Evolutionary conservation across 1,284 basidiomycete genomes (phyloP).

Genomic region (Apiotrichum gracile): DNA sequence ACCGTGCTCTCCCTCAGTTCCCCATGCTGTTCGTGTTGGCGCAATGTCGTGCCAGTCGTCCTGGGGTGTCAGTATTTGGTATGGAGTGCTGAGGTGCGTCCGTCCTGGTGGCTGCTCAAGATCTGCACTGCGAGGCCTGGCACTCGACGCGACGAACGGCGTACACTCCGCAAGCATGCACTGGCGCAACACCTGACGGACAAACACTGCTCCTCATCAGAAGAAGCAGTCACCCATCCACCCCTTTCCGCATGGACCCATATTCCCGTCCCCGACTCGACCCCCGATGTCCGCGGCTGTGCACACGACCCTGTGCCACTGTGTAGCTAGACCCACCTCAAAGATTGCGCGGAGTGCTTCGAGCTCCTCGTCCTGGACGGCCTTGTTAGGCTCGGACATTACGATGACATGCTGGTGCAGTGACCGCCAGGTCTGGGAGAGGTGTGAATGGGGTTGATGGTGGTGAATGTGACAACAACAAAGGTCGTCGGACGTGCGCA

Average conservation of each 20-base stretch:
- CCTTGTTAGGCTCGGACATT: conserved; percentile 39
- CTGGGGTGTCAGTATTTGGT: conserved; percentile 11
- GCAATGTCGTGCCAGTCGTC: conserved; percentile 45
- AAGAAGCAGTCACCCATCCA: too few species aligned
- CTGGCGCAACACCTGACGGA: too few species aligned
- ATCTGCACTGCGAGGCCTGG: too few species aligned
- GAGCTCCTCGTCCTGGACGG: conserved; percentile 42
- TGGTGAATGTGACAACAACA: background rate
- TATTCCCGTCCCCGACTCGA: too few species aligned
- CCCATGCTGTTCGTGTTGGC: conserved; percentile 44
- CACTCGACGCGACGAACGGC: too few species aligned
- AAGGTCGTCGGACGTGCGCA: background rate
- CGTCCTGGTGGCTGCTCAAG: too few species aligned
- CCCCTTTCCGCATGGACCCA: too few species aligned
- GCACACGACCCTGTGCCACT: too few species aligned
- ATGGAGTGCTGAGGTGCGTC: too few species aligned
- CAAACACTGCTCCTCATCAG: background rate
- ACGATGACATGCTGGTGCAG: background rate
- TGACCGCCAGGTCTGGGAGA: conserved; percentile 1
- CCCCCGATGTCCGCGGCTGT: background rate
- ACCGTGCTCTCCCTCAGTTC: conserved; percentile 34
- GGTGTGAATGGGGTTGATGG: background rate
- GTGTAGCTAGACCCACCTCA: conserved; percentile 15
- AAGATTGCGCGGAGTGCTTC: conserved; percentile 42
- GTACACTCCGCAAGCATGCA: too few species aligned